These are phyloP conservation scores for Myxozyma udenii DNA, from an alignment of 805 yeast genomes.

Conservation along the genomic window DNA sequence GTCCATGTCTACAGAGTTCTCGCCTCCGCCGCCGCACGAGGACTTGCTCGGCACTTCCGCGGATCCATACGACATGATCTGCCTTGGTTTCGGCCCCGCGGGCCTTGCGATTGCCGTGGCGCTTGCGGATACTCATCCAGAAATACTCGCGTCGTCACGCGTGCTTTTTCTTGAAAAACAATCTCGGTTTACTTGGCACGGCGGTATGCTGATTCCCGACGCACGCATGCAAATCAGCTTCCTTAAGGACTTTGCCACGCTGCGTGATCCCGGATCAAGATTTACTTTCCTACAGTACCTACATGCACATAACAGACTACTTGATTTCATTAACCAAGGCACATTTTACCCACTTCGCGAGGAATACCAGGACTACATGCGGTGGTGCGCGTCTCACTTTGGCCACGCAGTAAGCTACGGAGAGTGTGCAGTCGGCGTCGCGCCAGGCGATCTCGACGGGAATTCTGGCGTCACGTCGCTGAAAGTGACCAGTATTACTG, in stretches of 20 bases:
- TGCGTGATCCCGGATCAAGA: slow-evolving; percentile 32
- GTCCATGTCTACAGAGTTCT: background rate
- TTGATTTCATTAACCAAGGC: slow-evolving; percentile 28
- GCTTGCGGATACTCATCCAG: slow-evolving; percentile 11
- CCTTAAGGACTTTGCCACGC: slow-evolving; percentile 33
- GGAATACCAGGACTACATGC: slow-evolving; percentile 33
- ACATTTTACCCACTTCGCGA: slow-evolving; percentile 33
- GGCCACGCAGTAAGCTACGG: slow-evolving; percentile 24
- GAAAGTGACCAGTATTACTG: background rate
- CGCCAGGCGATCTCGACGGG: background rate
- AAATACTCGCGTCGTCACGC: background rate
- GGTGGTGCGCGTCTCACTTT: slow-evolving; percentile 33
- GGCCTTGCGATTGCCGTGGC: slow-evolving; percentile 32
- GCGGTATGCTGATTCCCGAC: slow-evolving; percentile 34
- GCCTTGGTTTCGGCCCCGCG: slow-evolving; percentile 35
- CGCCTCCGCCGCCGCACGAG: slow-evolving; percentile 5
- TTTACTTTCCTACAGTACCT: slow-evolving; percentile 33
- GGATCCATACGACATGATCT: slow-evolving; percentile 18
- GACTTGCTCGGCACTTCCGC: slow-evolving; percentile 2
- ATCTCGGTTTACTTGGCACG: slow-evolving; percentile 30
- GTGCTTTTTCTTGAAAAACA: slow-evolving; percentile 30
- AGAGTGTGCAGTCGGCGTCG: slow-evolving; percentile 10
- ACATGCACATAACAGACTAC: slow-evolving; percentile 24
- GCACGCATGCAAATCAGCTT: slow-evolving; percentile 34
- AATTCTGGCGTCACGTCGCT: background rate